These are phyloP conservation scores for Trichosporon ovoides DNA, from an alignment of 1,284 basidiomycete genomes.

Conservation along the genomic window DNA sequence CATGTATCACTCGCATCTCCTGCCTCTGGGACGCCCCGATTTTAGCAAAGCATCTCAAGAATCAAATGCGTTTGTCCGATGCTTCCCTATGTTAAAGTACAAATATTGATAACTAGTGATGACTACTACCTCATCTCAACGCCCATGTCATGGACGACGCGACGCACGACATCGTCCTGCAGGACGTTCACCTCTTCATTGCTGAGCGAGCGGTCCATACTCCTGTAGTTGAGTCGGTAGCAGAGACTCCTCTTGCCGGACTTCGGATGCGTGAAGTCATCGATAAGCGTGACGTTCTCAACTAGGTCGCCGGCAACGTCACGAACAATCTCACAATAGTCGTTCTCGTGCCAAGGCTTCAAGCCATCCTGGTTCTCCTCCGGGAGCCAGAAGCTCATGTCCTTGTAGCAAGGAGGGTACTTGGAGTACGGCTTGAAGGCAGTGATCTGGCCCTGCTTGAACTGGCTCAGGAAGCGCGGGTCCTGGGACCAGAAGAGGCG, in stretches of 20 bases:
- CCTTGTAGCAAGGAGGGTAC: slow-evolving; percentile 82
- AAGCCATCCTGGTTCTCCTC: slow-evolving; percentile 18
- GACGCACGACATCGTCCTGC: slow-evolving; percentile 54
- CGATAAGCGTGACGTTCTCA: slow-evolving; percentile 85
- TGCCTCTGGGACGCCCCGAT: no score
- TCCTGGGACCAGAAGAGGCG: slow-evolving; percentile 98
- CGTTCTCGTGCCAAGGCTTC: slow-evolving; percentile 76
- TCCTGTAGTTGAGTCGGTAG: slow-evolving; percentile 89
- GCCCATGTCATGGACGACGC: slow-evolving; percentile 50
- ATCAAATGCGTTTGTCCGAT: background rate
- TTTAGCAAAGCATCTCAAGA: no score
- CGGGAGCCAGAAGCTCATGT: slow-evolving; percentile 86
- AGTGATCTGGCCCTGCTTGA: slow-evolving; percentile 66
- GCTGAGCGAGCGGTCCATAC: slow-evolving; percentile 89
- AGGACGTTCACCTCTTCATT: slow-evolving; percentile 84
- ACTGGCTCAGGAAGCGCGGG: slow-evolving; percentile 80
- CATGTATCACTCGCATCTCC: slow-evolving; percentile 6
- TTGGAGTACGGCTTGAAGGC: slow-evolving; percentile 83
- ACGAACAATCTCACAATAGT: slow-evolving; percentile 90
- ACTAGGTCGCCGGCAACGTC: slow-evolving; percentile 87
- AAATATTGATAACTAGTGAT: background rate
- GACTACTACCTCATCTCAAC: slow-evolving; percentile 43
- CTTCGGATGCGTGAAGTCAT: slow-evolving; percentile 87
- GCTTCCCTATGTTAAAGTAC: background rate
- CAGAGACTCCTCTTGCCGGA: slow-evolving; percentile 73